Conservation (phyloP, 2,329 filamentous ascomycete genomes). For the Ascomycota sp. region DNA sequence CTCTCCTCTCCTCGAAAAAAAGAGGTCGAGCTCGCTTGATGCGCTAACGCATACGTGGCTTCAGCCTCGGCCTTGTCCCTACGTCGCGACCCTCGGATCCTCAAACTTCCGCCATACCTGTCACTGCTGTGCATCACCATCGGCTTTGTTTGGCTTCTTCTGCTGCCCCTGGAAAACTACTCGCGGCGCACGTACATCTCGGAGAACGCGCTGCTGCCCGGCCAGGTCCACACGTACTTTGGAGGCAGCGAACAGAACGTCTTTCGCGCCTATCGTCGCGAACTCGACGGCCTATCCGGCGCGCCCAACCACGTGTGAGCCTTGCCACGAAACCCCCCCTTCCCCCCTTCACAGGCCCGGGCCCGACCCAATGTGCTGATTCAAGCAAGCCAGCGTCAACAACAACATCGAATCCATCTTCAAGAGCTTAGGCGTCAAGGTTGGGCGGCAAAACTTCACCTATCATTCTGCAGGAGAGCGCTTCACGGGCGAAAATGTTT, state of each 20-base stretch:
- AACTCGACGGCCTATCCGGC: conserved; percentile 44
- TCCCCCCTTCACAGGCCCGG: background rate
- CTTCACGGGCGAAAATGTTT: conserved; percentile 71
- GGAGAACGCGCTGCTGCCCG: conserved; percentile 86
- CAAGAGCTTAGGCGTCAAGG: conserved; percentile 62
- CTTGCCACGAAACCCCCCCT: background rate
- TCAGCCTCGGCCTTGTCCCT: conserved; percentile 44
- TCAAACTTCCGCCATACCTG: conserved; percentile 71
- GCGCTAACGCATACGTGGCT: background rate
- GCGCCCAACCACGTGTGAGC: conserved; percentile 32
- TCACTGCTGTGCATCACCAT: conserved; percentile 69
- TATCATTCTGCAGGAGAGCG: conserved; percentile 60
- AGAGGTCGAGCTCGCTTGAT: too few species aligned
- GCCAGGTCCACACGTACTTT: conserved; percentile 96
- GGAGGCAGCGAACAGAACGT: conserved; percentile 89
- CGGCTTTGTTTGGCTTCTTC: conserved; percentile 73
- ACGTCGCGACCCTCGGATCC: conserved; percentile 60
- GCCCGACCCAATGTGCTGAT: background rate
- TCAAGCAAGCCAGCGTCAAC: conserved; percentile 28
- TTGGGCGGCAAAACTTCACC: conserved; percentile 70
- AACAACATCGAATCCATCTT: conserved; percentile 58
- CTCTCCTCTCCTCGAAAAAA: background rate
- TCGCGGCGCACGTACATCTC: conserved; percentile 89
- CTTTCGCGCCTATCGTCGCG: conserved; percentile 73
- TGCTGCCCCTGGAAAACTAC: conserved; percentile 79